Percentiles rank a stretch among this genome's conserved stretches.
These are phyloP conservation scores for Tolypocladium album DNA, from an alignment of 2,329 filamentous ascomycete genomes.

Conservation along the genomic window DNA sequence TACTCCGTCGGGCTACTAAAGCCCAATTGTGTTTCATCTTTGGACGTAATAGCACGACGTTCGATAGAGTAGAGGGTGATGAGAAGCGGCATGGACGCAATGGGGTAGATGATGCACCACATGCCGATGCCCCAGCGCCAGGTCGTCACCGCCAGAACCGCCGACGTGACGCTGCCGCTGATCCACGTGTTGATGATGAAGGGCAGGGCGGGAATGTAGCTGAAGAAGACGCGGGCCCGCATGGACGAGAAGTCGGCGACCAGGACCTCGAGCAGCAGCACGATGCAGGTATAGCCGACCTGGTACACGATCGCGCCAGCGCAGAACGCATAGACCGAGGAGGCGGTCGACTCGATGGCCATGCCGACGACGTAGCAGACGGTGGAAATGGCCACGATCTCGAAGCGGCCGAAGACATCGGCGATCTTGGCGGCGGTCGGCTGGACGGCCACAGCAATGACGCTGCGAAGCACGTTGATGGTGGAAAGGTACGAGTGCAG, in stretches of 20 bases:
- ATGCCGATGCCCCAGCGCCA: slow-evolving; percentile 57
- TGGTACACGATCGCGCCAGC: slow-evolving; percentile 45
- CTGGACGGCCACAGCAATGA: slow-evolving; percentile 48
- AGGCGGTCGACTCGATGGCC: slow-evolving; percentile 39
- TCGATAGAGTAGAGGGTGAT: slow-evolving; percentile 25
- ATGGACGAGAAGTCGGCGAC: slow-evolving; percentile 51
- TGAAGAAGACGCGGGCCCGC: slow-evolving; percentile 48
- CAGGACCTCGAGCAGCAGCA: slow-evolving; percentile 49
- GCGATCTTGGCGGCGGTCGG: slow-evolving; percentile 51
- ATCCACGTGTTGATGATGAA: slow-evolving; percentile 56
- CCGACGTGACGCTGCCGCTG: slow-evolving; percentile 42
- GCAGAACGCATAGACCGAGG: slow-evolving; percentile 36
- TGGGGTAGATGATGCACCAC: slow-evolving; percentile 51
- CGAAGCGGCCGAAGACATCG: slow-evolving; percentile 51
- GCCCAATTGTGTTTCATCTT: background rate
- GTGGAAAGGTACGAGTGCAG: slow-evolving; percentile 47
- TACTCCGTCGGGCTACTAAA: background rate
- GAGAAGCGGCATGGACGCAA: slow-evolving; percentile 44
- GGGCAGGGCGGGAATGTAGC: slow-evolving; percentile 48
- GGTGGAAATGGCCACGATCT: slow-evolving; percentile 43
- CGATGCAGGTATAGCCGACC: slow-evolving; percentile 46
- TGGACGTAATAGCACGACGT: slow-evolving; percentile 5
- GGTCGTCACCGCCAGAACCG: slow-evolving; percentile 35
- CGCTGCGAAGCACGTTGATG: slow-evolving; percentile 45
- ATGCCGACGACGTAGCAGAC: slow-evolving; percentile 45